A percentile compares a stretch with the other conserved stretches of the same genome.
Conservation (phyloP, 306 rosid genomes). For the Trifolium pratense region DNA sequence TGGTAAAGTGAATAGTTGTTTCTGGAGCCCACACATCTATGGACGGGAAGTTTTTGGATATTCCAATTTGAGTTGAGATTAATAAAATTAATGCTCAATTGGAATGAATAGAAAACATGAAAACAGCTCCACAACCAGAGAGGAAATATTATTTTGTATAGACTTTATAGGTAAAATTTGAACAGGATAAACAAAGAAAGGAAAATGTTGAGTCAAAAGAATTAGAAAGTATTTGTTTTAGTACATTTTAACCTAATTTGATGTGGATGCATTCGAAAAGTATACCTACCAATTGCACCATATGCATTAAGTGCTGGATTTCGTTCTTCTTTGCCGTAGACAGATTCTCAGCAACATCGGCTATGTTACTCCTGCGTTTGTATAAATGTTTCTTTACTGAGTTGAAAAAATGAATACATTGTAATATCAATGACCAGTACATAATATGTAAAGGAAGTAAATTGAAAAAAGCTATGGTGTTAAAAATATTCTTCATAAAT, state of each 20-base stretch:
- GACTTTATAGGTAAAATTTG: conserved; percentile 13
- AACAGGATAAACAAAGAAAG: conserved; percentile 10
- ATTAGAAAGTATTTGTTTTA: conserved; percentile 20
- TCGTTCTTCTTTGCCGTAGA: conserved; percentile 62
- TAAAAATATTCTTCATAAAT: neutral
- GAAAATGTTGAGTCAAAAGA: conserved; percentile 11
- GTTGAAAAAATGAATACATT: conserved; percentile 39
- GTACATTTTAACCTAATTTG: conserved; percentile 33
- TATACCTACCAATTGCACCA: conserved; percentile 67
- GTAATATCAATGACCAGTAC: conserved; percentile 30
- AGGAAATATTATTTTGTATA: conserved; percentile 21
- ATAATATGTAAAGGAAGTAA: conserved; percentile 20
- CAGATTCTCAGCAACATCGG: conserved; percentile 61
- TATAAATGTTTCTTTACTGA: conserved; percentile 18
- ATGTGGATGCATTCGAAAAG: conserved; percentile 17
- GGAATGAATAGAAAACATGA: neutral
- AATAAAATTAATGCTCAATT: neutral
- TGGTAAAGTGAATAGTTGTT: neutral
- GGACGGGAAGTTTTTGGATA: conserved; percentile 13
- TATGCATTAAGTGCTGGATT: conserved; percentile 62
- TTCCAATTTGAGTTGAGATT: conserved; percentile 14
- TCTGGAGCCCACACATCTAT: conserved; percentile 43
- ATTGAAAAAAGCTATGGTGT: neutral
- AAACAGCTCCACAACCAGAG: conserved; percentile 1
- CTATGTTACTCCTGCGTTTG: conserved; percentile 72